Base-by-base conservation (phyloP, 192 early-diverging fungal genomes). In the Coemansia sp. region DNA sequence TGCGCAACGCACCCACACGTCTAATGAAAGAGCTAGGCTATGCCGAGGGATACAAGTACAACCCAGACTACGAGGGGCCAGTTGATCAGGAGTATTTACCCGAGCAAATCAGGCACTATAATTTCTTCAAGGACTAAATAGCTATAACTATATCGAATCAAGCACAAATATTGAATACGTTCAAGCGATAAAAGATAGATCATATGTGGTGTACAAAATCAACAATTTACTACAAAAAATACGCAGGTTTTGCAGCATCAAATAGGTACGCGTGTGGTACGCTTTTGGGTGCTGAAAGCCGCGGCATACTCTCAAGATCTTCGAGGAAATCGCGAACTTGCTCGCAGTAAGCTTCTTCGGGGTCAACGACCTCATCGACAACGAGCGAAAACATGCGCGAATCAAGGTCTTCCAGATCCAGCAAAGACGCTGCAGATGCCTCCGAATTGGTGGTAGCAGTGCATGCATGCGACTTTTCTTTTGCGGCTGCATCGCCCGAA, bases 11-110 rank as follows among this genome's bases (percentile, higher is more conserved):
- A 17, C 93, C 91, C 0, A 93, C 89, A 0, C 58, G 56, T 21
- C 68, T 94, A 24, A 92, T 94, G 92, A 84, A 90, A 71, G 84
- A 92, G 26, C 56, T 94, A 23, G 92, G 90, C 2, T 96, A 93
- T 64, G 85, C 84, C 8, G 58, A 86, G 31, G 91, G 81, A 0
- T 96, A 94, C 80, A 89, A 91, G 61, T 94, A 93, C 68, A 91
- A 91, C 63, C 93, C 94, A 1, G 86, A 86, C 58, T 90, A 80
- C 64, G 83, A 85, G 4, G 88, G 79, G 26, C 84, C 84, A 3
- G 85, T 93, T 1, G 78, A 92, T 5, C 92, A 94, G 60, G 86
- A 86, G 8, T 96, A 94, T 68, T 62, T 96, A 0, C 92, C 93
- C 25, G 75, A 76, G 18, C 87, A 86, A 17, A 66, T 93, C 12